phyloP scores from a whole-genome alignment of 2,329 filamentous ascomycete genomes.

The Pseudogymnoascus sp. region DNA sequence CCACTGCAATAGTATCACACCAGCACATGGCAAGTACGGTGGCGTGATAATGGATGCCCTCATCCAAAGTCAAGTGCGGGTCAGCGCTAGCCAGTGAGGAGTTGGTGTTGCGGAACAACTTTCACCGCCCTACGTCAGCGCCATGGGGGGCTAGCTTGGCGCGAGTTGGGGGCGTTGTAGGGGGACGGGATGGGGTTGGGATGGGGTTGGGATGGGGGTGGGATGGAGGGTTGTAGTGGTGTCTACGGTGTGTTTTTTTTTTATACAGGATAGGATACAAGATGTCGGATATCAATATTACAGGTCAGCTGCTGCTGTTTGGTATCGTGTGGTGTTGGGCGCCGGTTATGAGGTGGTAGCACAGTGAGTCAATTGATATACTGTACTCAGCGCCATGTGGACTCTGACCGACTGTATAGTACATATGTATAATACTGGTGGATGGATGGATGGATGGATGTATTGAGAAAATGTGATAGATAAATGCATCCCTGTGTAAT shows the following conservation, averaged over 20 bases:
- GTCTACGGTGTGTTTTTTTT: not conserved
- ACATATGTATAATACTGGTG: no score
- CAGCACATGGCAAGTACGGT: not conserved
- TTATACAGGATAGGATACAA: not conserved
- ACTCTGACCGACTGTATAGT: no score
- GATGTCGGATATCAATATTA: not conserved
- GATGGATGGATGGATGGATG: no score
- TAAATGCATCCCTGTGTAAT: no score
- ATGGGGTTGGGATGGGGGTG: not conserved
- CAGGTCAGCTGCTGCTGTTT: not conserved
- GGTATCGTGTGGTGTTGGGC: no score
- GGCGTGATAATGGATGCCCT: not conserved
- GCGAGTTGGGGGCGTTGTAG: not conserved
- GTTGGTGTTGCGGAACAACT: not conserved
- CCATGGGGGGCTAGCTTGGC: not conserved
- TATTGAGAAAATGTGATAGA: no score
- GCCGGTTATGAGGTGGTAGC: no score
- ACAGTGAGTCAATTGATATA: no score
- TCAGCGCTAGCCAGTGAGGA: not conserved
- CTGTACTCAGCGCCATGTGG: no score
- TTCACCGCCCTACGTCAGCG: conserved; percentile 6
- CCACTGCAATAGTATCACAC: not conserved
- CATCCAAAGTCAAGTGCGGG: not conserved
- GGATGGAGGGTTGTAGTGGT: not conserved
- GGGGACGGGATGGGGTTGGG: not conserved